These are phyloP conservation scores for Ilyonectria robusta DNA, from an alignment of 2,329 filamentous ascomycete genomes.

Conservation along the genomic window DNA sequence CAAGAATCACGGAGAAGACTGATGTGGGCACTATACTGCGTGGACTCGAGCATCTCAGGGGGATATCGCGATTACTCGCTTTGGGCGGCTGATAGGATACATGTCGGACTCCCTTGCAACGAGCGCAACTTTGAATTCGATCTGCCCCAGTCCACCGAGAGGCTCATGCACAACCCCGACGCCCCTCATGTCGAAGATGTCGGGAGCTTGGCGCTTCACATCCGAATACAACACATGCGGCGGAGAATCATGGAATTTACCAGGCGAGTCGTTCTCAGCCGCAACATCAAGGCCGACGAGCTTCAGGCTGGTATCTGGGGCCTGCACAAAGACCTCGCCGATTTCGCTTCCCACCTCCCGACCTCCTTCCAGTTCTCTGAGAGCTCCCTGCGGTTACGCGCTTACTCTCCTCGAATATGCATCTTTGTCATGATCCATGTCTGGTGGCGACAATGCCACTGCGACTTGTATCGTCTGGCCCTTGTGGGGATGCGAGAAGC, in stretches of 20 bases:
- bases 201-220: slow-evolving; percentile 69
- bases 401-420: slow-evolving; percentile 70
- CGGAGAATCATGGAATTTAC: slow-evolving; percentile 69
- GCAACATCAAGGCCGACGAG: slow-evolving; percentile 59
- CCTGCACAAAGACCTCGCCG: slow-evolving; percentile 64
- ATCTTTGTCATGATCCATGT: slow-evolving; percentile 73
- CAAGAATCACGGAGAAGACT: slow-evolving; percentile 60
- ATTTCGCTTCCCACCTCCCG: slow-evolving; percentile 68
- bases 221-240: slow-evolving; percentile 69
- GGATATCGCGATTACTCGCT: slow-evolving; percentile 62
- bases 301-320: slow-evolving; percentile 61
- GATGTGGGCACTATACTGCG: slow-evolving; percentile 62
- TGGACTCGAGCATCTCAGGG: slow-evolving; percentile 59
- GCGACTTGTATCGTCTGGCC: slow-evolving; percentile 69
- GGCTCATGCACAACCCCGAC: slow-evolving; percentile 61
- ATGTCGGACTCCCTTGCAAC: slow-evolving; percentile 59
- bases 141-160: slow-evolving; percentile 68
- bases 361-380: slow-evolving; percentile 71
- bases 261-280: slow-evolving; percentile 56
- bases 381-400: slow-evolving; percentile 67
- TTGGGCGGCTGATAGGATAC: slow-evolving; percentile 58
- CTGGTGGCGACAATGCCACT: slow-evolving; percentile 72
- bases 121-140: slow-evolving; percentile 69
- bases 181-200: slow-evolving; percentile 63
- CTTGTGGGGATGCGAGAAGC: slow-evolving; percentile 67